phyloP scores from a whole-genome alignment of 2,329 filamentous ascomycete genomes.

The Apiospora kogelbergensis region DNA sequence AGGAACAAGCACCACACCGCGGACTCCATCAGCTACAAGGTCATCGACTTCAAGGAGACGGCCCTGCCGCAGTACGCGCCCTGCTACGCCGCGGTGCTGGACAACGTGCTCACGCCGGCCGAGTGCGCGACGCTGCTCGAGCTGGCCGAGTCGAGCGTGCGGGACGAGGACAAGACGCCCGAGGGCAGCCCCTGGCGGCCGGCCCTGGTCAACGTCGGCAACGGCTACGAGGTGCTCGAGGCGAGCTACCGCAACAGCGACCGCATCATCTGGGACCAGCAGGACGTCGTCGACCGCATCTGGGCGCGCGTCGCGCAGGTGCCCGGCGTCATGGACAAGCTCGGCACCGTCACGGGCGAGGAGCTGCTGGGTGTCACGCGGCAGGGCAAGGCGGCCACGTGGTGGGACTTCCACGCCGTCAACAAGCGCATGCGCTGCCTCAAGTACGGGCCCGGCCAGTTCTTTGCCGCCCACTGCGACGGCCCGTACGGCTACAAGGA shows the following conservation, averaged over 20 bases:
- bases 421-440: slow-evolving; percentile 78
- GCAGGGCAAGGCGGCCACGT: slow-evolving; percentile 14
- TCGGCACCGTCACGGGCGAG: slow-evolving; percentile 34
- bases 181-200: slow-evolving; percentile 56
- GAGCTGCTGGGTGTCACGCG: slow-evolving; percentile 34
- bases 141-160: slow-evolving; percentile 53
- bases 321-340: slow-evolving; percentile 39
- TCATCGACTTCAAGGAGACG: slow-evolving; percentile 54
- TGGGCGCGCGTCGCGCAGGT: slow-evolving; percentile 56
- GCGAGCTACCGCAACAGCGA: slow-evolving; percentile 66
- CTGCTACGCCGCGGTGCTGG: slow-evolving; percentile 60
- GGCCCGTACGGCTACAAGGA: slow-evolving; percentile 54
- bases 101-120: slow-evolving; percentile 34
- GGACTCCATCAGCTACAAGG: slow-evolving; percentile 42
- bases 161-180: slow-evolving; percentile 39
- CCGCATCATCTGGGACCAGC: slow-evolving; percentile 74
- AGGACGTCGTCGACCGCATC: slow-evolving; percentile 60
- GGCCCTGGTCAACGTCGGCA: slow-evolving; percentile 67
- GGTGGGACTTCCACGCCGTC: slow-evolving; percentile 49
- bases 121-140: slow-evolving; percentile 40
- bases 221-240: slow-evolving; percentile 57
- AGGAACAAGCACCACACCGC: slow-evolving; percentile 39
- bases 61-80: slow-evolving; percentile 52
- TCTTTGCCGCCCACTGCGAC: slow-evolving; percentile 73
- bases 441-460: slow-evolving; percentile 70